phyloP scores from a whole-genome alignment of 257 asterid genomes.

The Scutellaria barbata region DNA sequence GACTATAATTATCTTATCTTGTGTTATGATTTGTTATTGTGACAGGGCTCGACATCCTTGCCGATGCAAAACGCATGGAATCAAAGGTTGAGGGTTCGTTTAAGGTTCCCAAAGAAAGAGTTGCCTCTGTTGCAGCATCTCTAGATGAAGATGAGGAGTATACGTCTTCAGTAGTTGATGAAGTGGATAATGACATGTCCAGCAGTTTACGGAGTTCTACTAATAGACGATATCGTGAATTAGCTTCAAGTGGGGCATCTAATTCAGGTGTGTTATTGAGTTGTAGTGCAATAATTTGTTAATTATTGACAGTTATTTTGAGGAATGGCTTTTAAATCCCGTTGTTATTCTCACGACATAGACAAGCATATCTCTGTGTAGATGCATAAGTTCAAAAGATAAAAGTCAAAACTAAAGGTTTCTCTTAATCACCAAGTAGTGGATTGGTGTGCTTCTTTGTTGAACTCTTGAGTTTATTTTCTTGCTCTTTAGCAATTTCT shows the following conservation, averaged over 20 bases:
- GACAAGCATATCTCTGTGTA: background rate
- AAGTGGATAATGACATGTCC: constrained; percentile 46
- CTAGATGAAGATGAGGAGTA: constrained; percentile 68
- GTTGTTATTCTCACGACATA: background rate
- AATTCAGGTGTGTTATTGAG: constrained; percentile 52
- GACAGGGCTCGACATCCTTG: constrained; percentile 82
- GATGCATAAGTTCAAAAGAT: background rate
- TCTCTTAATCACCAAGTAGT: constrained; percentile 1
- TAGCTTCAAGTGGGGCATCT: constrained; percentile 48
- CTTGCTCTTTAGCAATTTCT: background rate
- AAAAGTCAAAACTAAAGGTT: constrained; percentile 9
- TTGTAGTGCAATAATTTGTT: background rate
- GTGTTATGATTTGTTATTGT: constrained; percentile 24
- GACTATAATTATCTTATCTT: constrained; percentile 3
- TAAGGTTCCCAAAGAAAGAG: constrained; percentile 74
- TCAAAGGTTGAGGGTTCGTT: constrained; percentile 54
- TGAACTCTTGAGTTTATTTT: background rate
- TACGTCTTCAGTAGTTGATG: constrained; percentile 55
- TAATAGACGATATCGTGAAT: constrained; percentile 71
- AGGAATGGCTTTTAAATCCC: background rate
- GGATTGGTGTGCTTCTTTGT: constrained; percentile 18
- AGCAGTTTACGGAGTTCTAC: constrained; percentile 37
- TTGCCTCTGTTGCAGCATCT: constrained; percentile 67
- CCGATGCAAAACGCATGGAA: constrained; percentile 61
- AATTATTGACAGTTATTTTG: background rate